phyloP scores from a whole-genome alignment of 129 eudicot species.

The Lactuca sativa region DNA sequence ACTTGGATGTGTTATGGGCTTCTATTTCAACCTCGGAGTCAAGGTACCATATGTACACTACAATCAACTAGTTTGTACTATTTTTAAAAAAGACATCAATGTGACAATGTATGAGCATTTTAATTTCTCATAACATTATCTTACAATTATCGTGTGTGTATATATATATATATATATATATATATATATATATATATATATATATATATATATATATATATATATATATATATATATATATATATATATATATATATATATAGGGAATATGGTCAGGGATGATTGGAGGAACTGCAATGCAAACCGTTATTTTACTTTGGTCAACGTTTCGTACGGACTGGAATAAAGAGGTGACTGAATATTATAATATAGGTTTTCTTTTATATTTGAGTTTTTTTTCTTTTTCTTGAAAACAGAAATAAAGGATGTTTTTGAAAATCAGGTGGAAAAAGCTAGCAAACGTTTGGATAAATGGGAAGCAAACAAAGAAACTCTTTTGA shows the following conservation, averaged over 20 bases:
- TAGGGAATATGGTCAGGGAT: constrained; percentile 95
- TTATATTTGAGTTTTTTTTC: background rate
- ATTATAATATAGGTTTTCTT: no score
- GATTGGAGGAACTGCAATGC: constrained; percentile 87
- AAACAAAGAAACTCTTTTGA: constrained; percentile 16
- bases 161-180: no score
- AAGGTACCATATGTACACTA: constrained; percentile 43
- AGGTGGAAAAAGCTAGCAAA: constrained; percentile 65
- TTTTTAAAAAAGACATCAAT: background rate
- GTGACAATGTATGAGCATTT: background rate
- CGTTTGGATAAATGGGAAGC: constrained; percentile 70
- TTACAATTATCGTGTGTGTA: background rate
- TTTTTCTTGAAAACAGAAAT: background rate
- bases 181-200: no score
- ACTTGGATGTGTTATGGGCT: constrained; percentile 70
- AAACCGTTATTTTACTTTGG: constrained; percentile 60
- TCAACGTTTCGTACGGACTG: constrained; percentile 68
- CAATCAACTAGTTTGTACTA: no score
- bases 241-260: no score
- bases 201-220: no score
- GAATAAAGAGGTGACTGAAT: constrained; percentile 59
- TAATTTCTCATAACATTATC: background rate
- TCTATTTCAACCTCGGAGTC: constrained; percentile 67
- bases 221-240: no score
- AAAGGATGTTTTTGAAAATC: constrained; percentile 7